Base-by-base conservation (phyloP, 768 basidiomycete genomes). In the Pleurotus djamor region DNA sequence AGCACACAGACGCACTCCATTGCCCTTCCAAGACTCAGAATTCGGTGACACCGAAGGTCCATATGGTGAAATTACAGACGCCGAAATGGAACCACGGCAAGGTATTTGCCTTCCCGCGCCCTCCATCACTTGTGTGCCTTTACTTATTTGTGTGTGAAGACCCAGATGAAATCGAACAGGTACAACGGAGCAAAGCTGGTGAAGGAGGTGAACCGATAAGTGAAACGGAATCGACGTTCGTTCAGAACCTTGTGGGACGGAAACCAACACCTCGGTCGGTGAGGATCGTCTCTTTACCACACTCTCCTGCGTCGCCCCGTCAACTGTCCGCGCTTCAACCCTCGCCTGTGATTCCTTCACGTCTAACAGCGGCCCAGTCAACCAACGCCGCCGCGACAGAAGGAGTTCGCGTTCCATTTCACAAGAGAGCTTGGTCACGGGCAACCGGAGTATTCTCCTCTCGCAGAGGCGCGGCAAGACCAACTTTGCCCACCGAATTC, bases 221-320 rank as follows among this genome's bases (percentile, higher is more conserved):
- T 43, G 75, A 72, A 47, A 61, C 66, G 38, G 68, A 63, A 37
- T 71, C 72, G 35, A 71, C 67, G 21, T 76, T 76, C 37, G 62
- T 68, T 14, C 74, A 74, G 13, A 74, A 74, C 54, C 57, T 77
- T 5, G 81, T 85, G 35, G 92, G 91, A n/a, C 81, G 92, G 43
- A 89, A 85, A 64, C 82, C 92, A 0, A 91, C 90, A 0, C 88
- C 90, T 17, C 86, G 91, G 33, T 91, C 89, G 1, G 88, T 94
- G 13, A 85, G 92, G 61, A 91, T 94, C 59, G 88, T 93, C 65
- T 88, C 83, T 62, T 72, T 91, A 51, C 83, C 86, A 64, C 80
- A 87, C 58, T 73, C 80, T 32, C 71, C 74, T 16, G 72, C 54
- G 10, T 52, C 51, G 13, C 51, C 51, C n/a, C 34, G 34, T 14